These are phyloP conservation scores for Cercophora sp. DNA, from an alignment of 495 filamentous ascomycete species.

Conservation along the genomic window DNA sequence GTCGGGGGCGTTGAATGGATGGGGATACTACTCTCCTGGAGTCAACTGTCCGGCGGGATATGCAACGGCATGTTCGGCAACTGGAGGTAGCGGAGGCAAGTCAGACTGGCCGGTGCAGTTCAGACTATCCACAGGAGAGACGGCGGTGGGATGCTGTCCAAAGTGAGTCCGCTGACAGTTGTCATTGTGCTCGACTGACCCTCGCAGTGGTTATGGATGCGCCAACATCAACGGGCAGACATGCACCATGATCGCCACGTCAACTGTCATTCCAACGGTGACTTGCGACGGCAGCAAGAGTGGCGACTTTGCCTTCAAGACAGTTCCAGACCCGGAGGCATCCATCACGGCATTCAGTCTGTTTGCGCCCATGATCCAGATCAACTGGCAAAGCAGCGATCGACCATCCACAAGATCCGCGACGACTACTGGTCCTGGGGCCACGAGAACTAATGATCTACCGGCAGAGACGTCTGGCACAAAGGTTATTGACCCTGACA, in stretches of 20 bases:
- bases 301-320: constrained; percentile 15
- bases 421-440: background rate
- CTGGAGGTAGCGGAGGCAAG: constrained; percentile 21
- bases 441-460: background rate
- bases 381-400: constrained; percentile 34
- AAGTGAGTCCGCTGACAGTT: constrained; percentile 19
- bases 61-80: constrained; percentile 33
- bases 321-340: constrained; percentile 18
- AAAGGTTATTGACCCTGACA: constrained; percentile 10
- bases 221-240: constrained; percentile 34
- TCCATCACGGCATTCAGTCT: constrained; percentile 26
- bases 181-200: background rate
- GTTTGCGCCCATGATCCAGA: constrained; percentile 34
- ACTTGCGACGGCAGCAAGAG: constrained; percentile 26
- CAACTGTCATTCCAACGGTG: constrained; percentile 22
- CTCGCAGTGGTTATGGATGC: constrained; percentile 28
- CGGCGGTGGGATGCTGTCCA: constrained; percentile 35
- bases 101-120: constrained; percentile 32
- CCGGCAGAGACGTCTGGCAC: constrained; percentile 7
- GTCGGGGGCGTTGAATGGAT: constrained; percentile 19
- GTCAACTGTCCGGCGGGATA: constrained; percentile 32
- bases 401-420: constrained; percentile 4
- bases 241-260: constrained; percentile 25
- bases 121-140: constrained; percentile 27
- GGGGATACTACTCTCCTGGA: constrained; percentile 35